phyloP scores from a whole-genome alignment of 352 stramenopile species.

The Globisporangium sylvaticum region DNA sequence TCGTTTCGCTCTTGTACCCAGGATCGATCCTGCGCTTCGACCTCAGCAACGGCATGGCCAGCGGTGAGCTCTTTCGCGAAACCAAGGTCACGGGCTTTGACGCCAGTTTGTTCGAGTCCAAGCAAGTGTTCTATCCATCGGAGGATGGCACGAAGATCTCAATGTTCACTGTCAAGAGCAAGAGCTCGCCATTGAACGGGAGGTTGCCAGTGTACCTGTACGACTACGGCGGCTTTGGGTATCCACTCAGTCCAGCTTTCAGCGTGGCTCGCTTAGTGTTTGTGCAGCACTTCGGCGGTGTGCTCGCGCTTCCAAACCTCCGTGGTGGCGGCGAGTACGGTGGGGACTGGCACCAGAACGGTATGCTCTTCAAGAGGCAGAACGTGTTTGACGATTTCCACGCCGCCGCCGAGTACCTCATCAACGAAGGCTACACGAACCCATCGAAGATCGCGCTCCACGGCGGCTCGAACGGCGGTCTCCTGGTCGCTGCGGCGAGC shows the following conservation, averaged over 20 bases:
- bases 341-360: constrained; percentile 89
- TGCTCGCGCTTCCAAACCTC: constrained; percentile 92
- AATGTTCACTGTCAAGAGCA: constrained; percentile 92
- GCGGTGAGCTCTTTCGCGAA: constrained; percentile 59
- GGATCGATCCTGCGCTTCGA: constrained; percentile 78
- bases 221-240: constrained; percentile 95
- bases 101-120: constrained; percentile 70
- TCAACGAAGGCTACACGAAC: constrained; percentile 86
- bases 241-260: constrained; percentile 90
- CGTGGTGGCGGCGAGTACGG: constrained; percentile 93
- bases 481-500: constrained; percentile 89
- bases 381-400: constrained; percentile 96
- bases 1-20: constrained; percentile 82
- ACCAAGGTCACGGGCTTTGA: constrained; percentile 84
- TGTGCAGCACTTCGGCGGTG: constrained; percentile 89
- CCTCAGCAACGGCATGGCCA: constrained; percentile 31
- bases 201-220: constrained; percentile 90
- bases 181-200: constrained; percentile 69
- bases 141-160: constrained; percentile 94
- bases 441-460: constrained; percentile 88
- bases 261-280: constrained; percentile 82
- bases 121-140: constrained; percentile 86
- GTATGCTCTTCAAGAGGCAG: constrained; percentile 91
- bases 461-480: constrained; percentile 91
- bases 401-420: constrained; percentile 91